Evolutionary conservation across 805 yeast species (phyloP), one percentile per base, ranked within the genome.

Genomic region (Teunomyces gatunensis): DNA sequence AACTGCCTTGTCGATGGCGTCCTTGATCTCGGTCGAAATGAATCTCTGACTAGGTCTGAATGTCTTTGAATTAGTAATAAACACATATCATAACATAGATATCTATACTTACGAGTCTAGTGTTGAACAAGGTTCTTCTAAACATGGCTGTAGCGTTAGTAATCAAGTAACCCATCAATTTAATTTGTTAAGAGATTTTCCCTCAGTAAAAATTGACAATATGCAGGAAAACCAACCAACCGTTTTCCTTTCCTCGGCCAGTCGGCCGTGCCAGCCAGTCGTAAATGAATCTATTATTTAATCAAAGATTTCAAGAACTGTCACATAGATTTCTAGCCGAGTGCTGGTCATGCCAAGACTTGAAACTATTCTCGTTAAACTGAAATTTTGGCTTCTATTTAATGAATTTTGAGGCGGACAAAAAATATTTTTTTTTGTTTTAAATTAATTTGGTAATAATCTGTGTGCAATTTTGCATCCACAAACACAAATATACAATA

Each of bases 1-100:
- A 21, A 94, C 86, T 1, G 98, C 98, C 39, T 80, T 77, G 57
- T 87, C 89, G 50, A 94, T 91, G 42, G 98, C 97, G 20, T 78
- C 74, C 55, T 79, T 81, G 51, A 92, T 87, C 56, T 89, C 96
- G 6, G 84, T 79, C 15, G 95, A 85, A 51, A 94, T 61, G 46
- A 76, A 79, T 60, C 91, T 25, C 27, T 48, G 51, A 17, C 27
- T 34, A 11, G 42, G 33, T 29, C 43, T 39, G 18, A 23, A 27
- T 21, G 43, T 12, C 34, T 39, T 10, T 5, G 10, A 12, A 29
- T 39, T 39, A 39, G 43, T 39, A 11, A 13, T 6, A 11, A 32
- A 15, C 6, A 21, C 5, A 12, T 17, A 17, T 10, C 5, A 37
- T 7, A 11, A 18, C 13, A 18, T 11, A 5, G 12, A 1, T 15